phyloP scores from a whole-genome alignment of 805 yeast species.

The Jamesozyma hellenica region DNA sequence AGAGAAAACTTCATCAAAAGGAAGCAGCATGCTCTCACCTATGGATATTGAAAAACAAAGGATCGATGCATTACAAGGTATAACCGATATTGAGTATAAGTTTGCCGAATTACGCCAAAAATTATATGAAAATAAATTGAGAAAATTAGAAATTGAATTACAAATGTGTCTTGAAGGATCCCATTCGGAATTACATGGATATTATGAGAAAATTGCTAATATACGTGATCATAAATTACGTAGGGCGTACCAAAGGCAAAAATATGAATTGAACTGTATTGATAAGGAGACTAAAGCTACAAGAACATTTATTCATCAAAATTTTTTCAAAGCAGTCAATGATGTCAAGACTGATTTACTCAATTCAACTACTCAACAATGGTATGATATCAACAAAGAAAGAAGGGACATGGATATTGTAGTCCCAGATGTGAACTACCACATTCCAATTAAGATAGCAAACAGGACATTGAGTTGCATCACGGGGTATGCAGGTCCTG shows the following conservation, averaged over 20 bases:
- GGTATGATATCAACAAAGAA: conserved; percentile 90
- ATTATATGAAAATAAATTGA: conserved; percentile 73
- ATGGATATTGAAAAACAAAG: conserved; percentile 24
- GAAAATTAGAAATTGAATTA: conserved; percentile 68
- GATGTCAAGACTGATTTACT: conserved; percentile 60
- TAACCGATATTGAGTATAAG: conserved; percentile 72
- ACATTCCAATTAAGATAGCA: conserved; percentile 30
- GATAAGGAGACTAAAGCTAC: conserved; percentile 72
- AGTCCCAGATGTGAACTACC: conserved; percentile 41
- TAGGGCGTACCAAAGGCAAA: conserved; percentile 39
- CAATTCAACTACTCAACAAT: conserved; percentile 63
- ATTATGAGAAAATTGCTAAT: conserved; percentile 59
- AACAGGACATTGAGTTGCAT: conserved; percentile 29
- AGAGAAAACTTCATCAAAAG: conserved; percentile 2
- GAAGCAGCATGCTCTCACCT: conserved; percentile 2
- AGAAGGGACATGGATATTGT: conserved; percentile 62
- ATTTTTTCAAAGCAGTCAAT: conserved; percentile 55
- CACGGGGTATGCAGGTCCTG: conserved; percentile 31
- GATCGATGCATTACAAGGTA: conserved; percentile 38
- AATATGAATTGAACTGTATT: conserved; percentile 66
- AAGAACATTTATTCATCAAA: conserved; percentile 75
- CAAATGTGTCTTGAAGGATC: conserved; percentile 80
- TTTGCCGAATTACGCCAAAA: conserved; percentile 81
- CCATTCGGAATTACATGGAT: conserved; percentile 79
- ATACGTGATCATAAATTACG: conserved; percentile 62